phyloP scores from a whole-genome alignment of 2,329 filamentous ascomycete species.

The Fusarium bulbicola region DNA sequence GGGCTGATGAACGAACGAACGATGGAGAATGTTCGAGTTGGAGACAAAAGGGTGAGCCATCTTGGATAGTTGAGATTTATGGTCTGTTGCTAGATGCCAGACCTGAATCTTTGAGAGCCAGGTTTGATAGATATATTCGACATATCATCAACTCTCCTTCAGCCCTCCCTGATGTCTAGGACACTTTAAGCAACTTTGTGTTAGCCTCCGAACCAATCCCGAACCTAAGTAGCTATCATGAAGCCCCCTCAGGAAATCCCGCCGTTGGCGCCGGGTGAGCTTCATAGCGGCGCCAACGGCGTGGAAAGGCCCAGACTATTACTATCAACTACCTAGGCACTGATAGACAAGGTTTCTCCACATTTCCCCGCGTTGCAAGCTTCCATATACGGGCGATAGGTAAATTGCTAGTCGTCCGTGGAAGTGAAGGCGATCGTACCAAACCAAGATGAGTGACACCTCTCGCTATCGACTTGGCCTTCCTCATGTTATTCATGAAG shows the following conservation, averaged over 20 bases:
- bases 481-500: background rate
- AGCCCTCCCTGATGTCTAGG: background rate
- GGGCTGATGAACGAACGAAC: background rate
- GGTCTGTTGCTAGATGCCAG: background rate
- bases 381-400: background rate
- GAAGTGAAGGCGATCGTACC: background rate
- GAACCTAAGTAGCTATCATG: background rate
- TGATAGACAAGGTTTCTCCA: background rate
- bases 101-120: background rate
- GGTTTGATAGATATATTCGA: background rate
- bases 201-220: background rate
- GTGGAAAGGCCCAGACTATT: background rate
- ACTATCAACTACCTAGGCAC: no score
- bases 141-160: no score
- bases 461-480: background rate
- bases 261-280: background rate
- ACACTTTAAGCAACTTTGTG: background rate
- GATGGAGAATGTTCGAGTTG: background rate
- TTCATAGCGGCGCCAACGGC: background rate
- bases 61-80: background rate
- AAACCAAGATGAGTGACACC: background rate
- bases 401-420: background rate
- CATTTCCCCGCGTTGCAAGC: background rate
- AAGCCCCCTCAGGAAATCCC: background rate
- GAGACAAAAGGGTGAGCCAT: background rate